Conservation (phyloP, 208 protist genomes). For the Leishmania major region DNA sequence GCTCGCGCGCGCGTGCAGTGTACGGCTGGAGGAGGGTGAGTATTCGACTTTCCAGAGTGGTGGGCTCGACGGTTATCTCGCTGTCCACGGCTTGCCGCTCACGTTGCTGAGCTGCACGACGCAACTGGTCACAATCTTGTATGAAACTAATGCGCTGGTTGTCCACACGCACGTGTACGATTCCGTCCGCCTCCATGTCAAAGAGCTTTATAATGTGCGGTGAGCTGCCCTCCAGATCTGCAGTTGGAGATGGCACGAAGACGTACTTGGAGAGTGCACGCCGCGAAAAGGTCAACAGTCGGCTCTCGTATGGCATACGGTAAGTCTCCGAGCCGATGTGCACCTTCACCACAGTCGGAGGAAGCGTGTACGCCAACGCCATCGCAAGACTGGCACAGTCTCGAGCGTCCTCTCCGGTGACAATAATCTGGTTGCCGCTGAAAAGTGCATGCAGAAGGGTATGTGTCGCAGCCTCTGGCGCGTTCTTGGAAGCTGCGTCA, state of each 20-base stretch:
- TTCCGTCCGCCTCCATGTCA: constrained; percentile 34
- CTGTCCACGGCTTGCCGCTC: not conserved
- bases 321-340: constrained; percentile 54
- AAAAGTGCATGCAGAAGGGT: constrained; percentile 64
- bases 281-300: constrained; percentile 54
- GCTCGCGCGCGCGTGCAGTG: not conserved
- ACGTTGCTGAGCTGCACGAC: not conserved
- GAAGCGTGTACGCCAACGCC: constrained; percentile 59
- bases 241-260: constrained; percentile 8
- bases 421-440: constrained; percentile 73
- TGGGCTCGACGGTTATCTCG: not conserved
- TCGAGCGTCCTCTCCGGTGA: constrained; percentile 42
- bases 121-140: constrained; percentile 31
- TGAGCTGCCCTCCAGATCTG: not conserved
- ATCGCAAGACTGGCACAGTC: constrained; percentile 60
- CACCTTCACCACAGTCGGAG: constrained; percentile 38
- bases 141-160: constrained; percentile 30
- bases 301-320: constrained; percentile 63
- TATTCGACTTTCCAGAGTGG: constrained; percentile 29
- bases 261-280: constrained; percentile 3
- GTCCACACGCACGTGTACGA: constrained; percentile 39
- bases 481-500: not conserved
- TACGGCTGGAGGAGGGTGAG: constrained; percentile 26
- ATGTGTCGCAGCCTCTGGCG: constrained; percentile 18
- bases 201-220: constrained; percentile 13